These are phyloP conservation scores for Hibiscus tridactylites DNA, from an alignment of 345 rosid genomes.

Conservation along the genomic window DNA sequence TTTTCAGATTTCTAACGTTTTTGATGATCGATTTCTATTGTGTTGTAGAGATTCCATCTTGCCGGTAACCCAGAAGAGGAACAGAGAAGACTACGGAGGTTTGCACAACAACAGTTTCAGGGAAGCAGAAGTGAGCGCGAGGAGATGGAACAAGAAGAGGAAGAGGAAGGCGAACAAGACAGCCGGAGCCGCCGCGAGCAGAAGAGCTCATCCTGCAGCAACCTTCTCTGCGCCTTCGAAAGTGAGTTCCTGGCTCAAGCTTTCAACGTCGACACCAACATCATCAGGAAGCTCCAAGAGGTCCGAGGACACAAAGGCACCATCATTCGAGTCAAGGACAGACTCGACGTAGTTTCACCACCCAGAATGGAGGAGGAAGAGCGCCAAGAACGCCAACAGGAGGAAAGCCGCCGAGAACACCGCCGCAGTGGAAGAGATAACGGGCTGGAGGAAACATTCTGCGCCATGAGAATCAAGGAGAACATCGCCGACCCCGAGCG, in stretches of 20 bases:
- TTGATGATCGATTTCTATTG: neutral
- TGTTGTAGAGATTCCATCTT: conserved; percentile 43
- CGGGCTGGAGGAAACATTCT: conserved; percentile 71
- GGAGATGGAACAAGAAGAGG: neutral
- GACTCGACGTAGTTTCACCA: conserved; percentile 41
- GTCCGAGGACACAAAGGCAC: conserved; percentile 40
- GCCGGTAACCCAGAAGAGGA: conserved; percentile 61
- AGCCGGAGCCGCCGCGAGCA: neutral
- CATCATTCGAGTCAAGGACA: conserved; percentile 46
- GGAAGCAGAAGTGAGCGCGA: conserved; percentile 15
- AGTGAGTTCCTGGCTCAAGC: conserved; percentile 46
- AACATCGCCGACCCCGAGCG: conserved; percentile 55
- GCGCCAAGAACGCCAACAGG: conserved; percentile 9
- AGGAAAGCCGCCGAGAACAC: conserved; percentile 7
- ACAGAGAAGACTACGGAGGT: conserved; percentile 6
- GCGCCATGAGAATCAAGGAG: conserved; percentile 50
- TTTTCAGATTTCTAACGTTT: neutral
- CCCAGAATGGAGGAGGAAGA: conserved; percentile 29
- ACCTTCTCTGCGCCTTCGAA: conserved; percentile 47
- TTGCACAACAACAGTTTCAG: neutral
- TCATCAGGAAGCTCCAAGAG: conserved; percentile 41
- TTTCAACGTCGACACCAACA: conserved; percentile 35
- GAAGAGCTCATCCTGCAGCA: conserved; percentile 28
- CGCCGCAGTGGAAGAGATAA: conserved; percentile 18
- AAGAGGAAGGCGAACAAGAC: neutral